Evolutionary conservation across 1,284 basidiomycete species (phyloP), one percentile per base, ranked within the genome.

Genomic region (Microbotryomycetes sp.): DNA sequence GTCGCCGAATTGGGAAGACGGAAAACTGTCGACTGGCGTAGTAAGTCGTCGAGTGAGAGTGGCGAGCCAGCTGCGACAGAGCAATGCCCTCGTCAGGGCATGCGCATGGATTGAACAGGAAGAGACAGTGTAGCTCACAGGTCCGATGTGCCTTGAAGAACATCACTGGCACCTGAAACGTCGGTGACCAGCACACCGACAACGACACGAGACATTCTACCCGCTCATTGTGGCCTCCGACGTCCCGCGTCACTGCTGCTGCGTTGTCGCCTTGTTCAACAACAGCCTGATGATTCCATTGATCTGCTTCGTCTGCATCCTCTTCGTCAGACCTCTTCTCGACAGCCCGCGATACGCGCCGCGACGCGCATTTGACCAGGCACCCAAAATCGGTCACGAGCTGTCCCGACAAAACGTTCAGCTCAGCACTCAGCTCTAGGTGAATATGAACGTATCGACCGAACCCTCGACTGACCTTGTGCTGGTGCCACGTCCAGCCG

Each of bases 131-230:
- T 29, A n/a, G 48, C 58, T 29, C 36, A 60, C 51, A 60, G 51
- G 30, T 15, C n/a, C 83, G 79, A 67, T 85, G 80, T 19, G 86
- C 75, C 6, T 82, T 81, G 75, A 90, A 89, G 76, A 89, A 90
- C 70, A 91, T 86, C 0, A 83, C 80, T 12, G 88, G 88, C 1
- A 89, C 87, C 70, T 81, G 82, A 72, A 85, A 91, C 1, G 86
- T 85, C 6, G 84, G 76, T 22, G 87, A 88, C 72, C 83, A 85
- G 25, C 84, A 84, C 49, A 90, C 78, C 59, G 81, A 84, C 74
- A 89, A 84, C 30, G 78, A 75, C 4, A 74, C n/a, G n/a, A n/a
- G n/a, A n/a, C n/a, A n/a, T n/a, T n/a, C n/a, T n/a, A n/a, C n/a
- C n/a, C n/a, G n/a, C n/a, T n/a, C n/a, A n/a, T n/a, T n/a, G n/a